phyloP scores from a whole-genome alignment of 176 grass and related monocot species.

The Eleusine coracana region DNA sequence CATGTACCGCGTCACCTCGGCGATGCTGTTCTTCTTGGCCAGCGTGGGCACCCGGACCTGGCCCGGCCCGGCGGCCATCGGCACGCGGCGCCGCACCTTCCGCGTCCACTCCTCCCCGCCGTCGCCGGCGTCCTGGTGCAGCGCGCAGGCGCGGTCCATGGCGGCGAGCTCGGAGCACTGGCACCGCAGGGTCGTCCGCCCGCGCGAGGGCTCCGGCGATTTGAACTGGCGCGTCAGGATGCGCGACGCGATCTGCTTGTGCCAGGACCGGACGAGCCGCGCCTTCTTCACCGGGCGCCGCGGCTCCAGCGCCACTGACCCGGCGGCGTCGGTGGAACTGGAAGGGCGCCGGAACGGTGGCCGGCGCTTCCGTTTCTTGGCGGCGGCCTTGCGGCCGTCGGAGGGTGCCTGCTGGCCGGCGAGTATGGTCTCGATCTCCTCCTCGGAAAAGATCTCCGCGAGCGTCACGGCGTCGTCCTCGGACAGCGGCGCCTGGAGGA shows the following conservation, averaged over 20 bases:
- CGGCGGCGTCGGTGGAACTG: too few species aligned
- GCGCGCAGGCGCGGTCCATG: not conserved
- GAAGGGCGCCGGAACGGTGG: not conserved
- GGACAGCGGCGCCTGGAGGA: not conserved
- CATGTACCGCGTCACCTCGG: not conserved
- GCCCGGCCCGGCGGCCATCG: not conserved
- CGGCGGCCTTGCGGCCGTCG: not conserved
- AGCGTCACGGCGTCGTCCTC: not conserved
- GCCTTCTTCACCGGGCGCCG: not conserved
- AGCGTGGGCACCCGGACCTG: slow-evolving; percentile 6
- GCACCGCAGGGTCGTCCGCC: slow-evolving; percentile 18
- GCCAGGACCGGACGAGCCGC: not conserved
- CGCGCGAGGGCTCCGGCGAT: slow-evolving; percentile 19
- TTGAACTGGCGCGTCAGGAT: not conserved
- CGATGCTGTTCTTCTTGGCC: not conserved
- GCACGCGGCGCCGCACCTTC: not conserved
- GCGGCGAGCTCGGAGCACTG: slow-evolving; percentile 25
- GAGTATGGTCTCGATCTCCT: not conserved
- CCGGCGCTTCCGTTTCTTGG: not conserved
- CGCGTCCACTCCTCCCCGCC: not conserved
- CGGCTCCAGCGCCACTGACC: too few species aligned
- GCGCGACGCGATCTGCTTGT: not conserved
- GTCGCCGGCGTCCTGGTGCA: slow-evolving; percentile 25
- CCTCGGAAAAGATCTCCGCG: not conserved
- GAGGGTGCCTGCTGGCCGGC: not conserved